Conservation (phyloP, 441 rosid species). For the Populus tomentosa region DNA sequence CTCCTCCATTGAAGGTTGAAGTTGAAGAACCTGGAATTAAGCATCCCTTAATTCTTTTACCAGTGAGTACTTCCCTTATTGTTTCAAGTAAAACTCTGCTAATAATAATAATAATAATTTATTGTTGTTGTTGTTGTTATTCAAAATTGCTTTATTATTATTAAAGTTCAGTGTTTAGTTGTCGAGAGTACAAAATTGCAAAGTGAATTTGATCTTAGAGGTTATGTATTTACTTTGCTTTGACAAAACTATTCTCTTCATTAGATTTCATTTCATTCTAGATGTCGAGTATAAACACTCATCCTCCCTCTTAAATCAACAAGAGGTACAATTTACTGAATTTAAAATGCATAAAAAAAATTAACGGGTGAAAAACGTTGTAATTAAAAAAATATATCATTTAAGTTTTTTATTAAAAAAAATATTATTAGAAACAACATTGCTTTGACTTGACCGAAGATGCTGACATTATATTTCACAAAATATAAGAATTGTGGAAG, state of each 20-base stretch:
- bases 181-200: not conserved
- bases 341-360: too few relatives aligned
- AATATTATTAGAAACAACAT: too few relatives aligned
- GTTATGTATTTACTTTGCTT: not conserved
- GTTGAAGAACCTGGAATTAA: slow-evolving; percentile 14
- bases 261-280: not conserved
- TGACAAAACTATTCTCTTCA: not conserved
- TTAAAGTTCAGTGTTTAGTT: not conserved
- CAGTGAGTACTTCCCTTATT: slow-evolving; percentile 11
- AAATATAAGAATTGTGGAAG: too few relatives aligned
- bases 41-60: slow-evolving; percentile 17
- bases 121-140: not conserved
- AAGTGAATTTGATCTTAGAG: not conserved
- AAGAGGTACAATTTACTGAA: too few relatives aligned
- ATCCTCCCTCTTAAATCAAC: too few relatives aligned
- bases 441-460: not conserved
- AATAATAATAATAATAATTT: too few relatives aligned
- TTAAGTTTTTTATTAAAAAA: too few relatives aligned
- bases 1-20: slow-evolving; percentile 29
- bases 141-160: not conserved
- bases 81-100: too few relatives aligned
- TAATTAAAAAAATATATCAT: too few relatives aligned
- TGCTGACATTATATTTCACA: too few relatives aligned
- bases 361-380: too few relatives aligned
- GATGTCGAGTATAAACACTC: too few relatives aligned